phyloP scores from a whole-genome alignment of 1,284 basidiomycete species.

The Apiotrichum mycotoxinovorans region DNA sequence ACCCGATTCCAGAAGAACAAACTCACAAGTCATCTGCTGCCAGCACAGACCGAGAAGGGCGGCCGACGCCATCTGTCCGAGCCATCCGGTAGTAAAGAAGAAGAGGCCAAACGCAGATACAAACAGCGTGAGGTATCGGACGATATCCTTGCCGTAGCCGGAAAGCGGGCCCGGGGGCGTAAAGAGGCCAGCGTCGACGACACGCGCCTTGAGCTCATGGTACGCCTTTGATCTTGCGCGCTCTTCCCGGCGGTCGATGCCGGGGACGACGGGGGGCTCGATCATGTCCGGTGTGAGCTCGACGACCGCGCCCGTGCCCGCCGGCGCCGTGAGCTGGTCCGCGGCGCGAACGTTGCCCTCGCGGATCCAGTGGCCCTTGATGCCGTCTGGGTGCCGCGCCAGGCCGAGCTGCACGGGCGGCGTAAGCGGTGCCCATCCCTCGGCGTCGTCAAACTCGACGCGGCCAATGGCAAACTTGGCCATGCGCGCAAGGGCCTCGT shows the following conservation, averaged over 20 bases:
- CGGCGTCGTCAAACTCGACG: constrained; percentile 49
- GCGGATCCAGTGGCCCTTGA: constrained; percentile 41
- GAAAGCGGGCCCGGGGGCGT: constrained; percentile 66
- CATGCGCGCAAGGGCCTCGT: constrained; percentile 64
- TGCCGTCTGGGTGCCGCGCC: constrained; percentile 54
- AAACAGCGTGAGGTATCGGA: constrained; percentile 51
- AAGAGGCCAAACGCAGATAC: constrained; percentile 26
- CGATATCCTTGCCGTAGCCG: constrained; percentile 86
- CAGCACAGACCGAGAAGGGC: constrained; percentile 80
- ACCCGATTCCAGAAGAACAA: no score
- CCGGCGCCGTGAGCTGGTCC: not conserved
- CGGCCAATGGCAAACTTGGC: constrained; percentile 69
- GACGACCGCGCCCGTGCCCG: constrained; percentile 10
- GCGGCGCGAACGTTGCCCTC: constrained; percentile 41
- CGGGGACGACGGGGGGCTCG: constrained; percentile 54
- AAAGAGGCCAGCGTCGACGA: constrained; percentile 80
- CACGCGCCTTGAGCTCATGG: constrained; percentile 68
- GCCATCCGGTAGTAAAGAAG: constrained; percentile 31
- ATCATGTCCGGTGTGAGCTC: constrained; percentile 32
- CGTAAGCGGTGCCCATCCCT: constrained; percentile 72
- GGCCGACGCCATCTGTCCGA: constrained; percentile 64
- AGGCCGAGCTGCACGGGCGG: constrained; percentile 88
- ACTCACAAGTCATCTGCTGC: constrained; percentile 77
- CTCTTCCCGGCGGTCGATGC: constrained; percentile 60
- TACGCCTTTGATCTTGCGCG: constrained; percentile 72